A percentile compares a stretch with the other conserved stretches of the same genome.
These are phyloP conservation scores for Rhizomucor miehei DNA, from an alignment of 371 early-diverging fungal genomes.

Conservation along the genomic window DNA sequence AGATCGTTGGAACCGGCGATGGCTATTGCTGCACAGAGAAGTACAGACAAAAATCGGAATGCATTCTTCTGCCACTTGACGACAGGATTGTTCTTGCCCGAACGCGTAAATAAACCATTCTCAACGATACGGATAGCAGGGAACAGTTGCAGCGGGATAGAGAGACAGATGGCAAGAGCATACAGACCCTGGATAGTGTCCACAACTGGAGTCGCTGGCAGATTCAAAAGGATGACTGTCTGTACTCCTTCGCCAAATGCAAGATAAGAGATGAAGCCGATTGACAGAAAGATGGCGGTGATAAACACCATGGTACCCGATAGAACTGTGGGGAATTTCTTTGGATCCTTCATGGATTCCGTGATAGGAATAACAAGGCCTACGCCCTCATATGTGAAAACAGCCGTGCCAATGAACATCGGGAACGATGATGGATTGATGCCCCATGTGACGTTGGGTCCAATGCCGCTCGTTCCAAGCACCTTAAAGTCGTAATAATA, in stretches of 20 bases:
- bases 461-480: constrained; percentile 57
- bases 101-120: constrained; percentile 59
- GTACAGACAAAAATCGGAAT: constrained; percentile 60
- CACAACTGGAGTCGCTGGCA: constrained; percentile 63
- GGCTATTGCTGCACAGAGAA: constrained; percentile 65
- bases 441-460: constrained; percentile 41
- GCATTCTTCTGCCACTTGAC: constrained; percentile 90
- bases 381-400: constrained; percentile 89
- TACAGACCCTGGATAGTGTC: constrained; percentile 74
- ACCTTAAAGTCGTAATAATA: constrained; percentile 74
- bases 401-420: constrained; percentile 84
- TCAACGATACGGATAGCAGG: constrained; percentile 90
- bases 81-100: constrained; percentile 57
- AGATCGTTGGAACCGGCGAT: constrained; percentile 70
- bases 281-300: constrained; percentile 64
- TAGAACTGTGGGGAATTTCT: constrained; percentile 73
- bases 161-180: constrained; percentile 80
- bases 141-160: constrained; percentile 84
- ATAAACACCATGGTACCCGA: constrained; percentile 69
- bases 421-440: constrained; percentile 66
- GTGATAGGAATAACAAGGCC: constrained; percentile 72
- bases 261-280: constrained; percentile 77
- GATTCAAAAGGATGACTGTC: constrained; percentile 77
- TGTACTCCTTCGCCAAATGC: constrained; percentile 78
- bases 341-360: constrained; percentile 81